Evolutionary conservation across 2,329 filamentous ascomycete species (phyloP).

Genomic region (Basipetospora chlamydospora): DNA sequence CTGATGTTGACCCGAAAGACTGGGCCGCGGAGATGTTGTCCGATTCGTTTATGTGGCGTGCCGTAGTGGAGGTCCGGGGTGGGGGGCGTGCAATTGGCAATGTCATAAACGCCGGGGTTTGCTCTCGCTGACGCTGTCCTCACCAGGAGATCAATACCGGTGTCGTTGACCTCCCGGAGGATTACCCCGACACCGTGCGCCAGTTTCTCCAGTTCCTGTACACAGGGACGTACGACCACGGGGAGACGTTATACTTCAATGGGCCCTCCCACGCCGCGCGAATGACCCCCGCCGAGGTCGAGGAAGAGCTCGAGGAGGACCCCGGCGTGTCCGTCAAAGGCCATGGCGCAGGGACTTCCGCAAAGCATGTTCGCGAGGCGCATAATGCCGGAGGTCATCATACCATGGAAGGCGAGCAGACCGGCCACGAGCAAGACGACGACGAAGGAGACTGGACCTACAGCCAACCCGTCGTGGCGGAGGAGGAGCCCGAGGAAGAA

Average conservation of each 20-base stretch:
- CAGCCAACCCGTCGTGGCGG: not conserved
- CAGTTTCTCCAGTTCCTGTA: slow-evolving; percentile 18
- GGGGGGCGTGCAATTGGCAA: too few species aligned
- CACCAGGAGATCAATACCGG: slow-evolving; percentile 10
- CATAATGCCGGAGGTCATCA: not conserved
- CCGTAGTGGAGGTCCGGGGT: too few species aligned
- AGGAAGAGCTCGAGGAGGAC: not conserved
- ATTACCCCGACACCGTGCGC: slow-evolving; percentile 14
- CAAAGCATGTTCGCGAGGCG: too few species aligned
- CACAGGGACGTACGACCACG: slow-evolving; percentile 11
- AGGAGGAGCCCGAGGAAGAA: slow-evolving; percentile 6
- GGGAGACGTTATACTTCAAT: not conserved
- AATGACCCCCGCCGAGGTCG: not conserved
- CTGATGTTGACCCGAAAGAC: not conserved
- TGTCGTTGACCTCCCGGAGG: slow-evolving; percentile 14
- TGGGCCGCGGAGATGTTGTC: too few species aligned
- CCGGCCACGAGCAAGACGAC: not conserved
- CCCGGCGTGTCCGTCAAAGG: not conserved
- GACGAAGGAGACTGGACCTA: not conserved
- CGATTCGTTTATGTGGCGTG: too few species aligned
- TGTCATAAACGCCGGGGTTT: too few species aligned
- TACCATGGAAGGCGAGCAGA: not conserved
- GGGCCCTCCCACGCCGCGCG: not conserved
- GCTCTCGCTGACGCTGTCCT: too few species aligned
- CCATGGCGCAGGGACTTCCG: too few species aligned